Base-by-base conservation (phyloP, 305 asterid genomes). In the Vinca major region DNA sequence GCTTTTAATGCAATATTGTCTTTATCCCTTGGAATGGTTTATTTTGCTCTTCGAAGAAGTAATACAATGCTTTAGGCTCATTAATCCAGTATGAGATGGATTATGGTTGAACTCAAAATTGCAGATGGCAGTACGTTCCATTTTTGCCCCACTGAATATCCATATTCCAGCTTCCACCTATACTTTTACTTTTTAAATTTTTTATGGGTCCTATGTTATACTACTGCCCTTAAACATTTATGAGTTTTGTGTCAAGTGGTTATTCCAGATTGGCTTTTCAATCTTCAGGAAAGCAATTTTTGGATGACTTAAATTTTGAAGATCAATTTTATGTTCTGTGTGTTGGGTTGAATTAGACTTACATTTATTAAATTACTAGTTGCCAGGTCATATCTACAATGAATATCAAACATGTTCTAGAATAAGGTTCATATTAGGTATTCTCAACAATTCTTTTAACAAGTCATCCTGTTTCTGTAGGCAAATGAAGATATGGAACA, bases 401-500 rank as follows among this genome's bases (percentile, higher is more conserved):
- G 33, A 44, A 39, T 61, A 61, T 61, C 39, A 37, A 37, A 14
- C n/a, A 37, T 41, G 21, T 61, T n/a, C 48, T 13, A 61, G 48
- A 60, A 39, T 39, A 43, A 39, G 65, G 16, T 60, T 39, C 48
- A 39, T 6, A 37, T 4, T 37, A 16, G 44, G 48, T 26, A 39
- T 3, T 20, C 40, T 40, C 33, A 11, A 48, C 43, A 49, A 70
- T 61, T 49, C 13, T 12, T 70, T 50, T 60, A 7, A 70, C 5
- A 36, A 41, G 19, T 26, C 7, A 43, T 80, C 63, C 77, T 81
- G 80, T 67, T 61, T 43, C 69, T 80, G 73, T 80, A 94, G 99
- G 85, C 99, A 94, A 86, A 88, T 89, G 99, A 81, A 89, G 85
- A 94, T 80, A 75, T 94, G 99, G 99, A 91, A 94, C 75, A 91